Evolutionary conservation across 2,329 filamentous ascomycete genomes (phyloP), one percentile per base, ranked within the genome.

Genomic region (Alternaria triticina): DNA sequence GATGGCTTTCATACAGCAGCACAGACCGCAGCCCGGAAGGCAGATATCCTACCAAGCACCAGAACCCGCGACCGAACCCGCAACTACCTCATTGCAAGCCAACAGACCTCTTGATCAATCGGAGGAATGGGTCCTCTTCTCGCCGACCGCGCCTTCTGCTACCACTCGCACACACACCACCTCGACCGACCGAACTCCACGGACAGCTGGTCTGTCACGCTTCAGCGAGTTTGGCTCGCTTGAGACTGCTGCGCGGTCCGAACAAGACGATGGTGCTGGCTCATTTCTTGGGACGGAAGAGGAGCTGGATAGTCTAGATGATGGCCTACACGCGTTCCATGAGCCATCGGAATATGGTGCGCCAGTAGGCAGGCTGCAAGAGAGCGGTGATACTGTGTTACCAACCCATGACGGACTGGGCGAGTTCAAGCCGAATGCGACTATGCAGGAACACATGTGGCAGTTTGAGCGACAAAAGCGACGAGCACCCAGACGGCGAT

Each of bases 71-170:
- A 56, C 73, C 59, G 69, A 73, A 54, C 66, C 70, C 59, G 69
- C 70, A 50, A 66, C 72, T 40, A 59, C 64, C 62, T 80, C 82
- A 50, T 77, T 81, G 36, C 79, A 79, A 54, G 77, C 74, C 51
- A 82, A 83, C 68, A 80, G 83, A 20, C 76, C 82, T 46, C 82
- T 89, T 63, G 89, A 92, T 65, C 91, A 94, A 69, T 91, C 92
- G 12, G 91, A 96, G 80, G 95, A 97, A 87, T 99, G 96, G 96
- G 91, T 98, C 58, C 88, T 99, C 68, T 99, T 99, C 84, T 92
- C 94, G 8, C 83, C 83, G 0, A 73, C 75, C n/a, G 77, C 80
- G 10, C 70, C 74, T n/a, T 93, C 93, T 2, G 86, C 86, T 9
- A 89, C 91, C 20, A 89, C 91, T 65, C 86, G 90, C 56, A 92